Base-by-base conservation (phyloP, 768 basidiomycete species). In the Termitomyces sp. region DNA sequence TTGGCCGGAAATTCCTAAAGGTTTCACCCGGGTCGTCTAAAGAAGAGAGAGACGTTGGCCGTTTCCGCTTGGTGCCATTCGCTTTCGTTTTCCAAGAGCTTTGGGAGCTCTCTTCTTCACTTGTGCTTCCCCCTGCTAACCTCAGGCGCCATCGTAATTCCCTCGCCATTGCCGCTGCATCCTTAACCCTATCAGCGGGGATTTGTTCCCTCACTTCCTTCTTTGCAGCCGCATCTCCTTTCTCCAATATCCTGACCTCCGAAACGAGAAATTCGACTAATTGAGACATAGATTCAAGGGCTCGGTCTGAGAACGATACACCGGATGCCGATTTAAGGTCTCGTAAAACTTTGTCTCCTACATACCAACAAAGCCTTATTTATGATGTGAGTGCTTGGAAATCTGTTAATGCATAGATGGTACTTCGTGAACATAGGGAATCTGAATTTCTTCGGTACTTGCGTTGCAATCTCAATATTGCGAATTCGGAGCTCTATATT, bases 371-470 rank as follows among this genome's bases (percentile, higher is more conserved):
- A 19, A 96, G 76, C 69, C 91, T 94, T 58, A 38, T 26, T 44
- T 50, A 19, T 4, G 50, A 41, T 45, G 42, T 59, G 11, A 46
- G 41, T 30, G 26, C 26, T 22, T 35, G 46, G 34, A 14, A 21
- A 9, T 24, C n/a, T 7, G 37, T 21, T 14, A 14, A 22, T 41
- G 14, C 11, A 22, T 34, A 14, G 61, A 53, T 66, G 66, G 6
- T 64, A 90, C 90, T 79, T 86, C 54, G 85, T 74, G 62, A 94
- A 91, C 66, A 86, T 76, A 1, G 93, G 93, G 64, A 91, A 95
- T 43, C 90, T 79, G 68, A 93, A 94, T 68, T 90, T 90, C 69
- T 90, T 93, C 0, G 96, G 94, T 0, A 98, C 96, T 54, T 89
- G 87, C 1, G 95, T 98, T 2, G 82, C 78, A 59, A 92, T 90